Percentiles rank a stretch among this genome's conserved stretches.
Evolutionary conservation across 345 rosid species (phyloP).

Genomic region (Carallia pectinifolia): DNA sequence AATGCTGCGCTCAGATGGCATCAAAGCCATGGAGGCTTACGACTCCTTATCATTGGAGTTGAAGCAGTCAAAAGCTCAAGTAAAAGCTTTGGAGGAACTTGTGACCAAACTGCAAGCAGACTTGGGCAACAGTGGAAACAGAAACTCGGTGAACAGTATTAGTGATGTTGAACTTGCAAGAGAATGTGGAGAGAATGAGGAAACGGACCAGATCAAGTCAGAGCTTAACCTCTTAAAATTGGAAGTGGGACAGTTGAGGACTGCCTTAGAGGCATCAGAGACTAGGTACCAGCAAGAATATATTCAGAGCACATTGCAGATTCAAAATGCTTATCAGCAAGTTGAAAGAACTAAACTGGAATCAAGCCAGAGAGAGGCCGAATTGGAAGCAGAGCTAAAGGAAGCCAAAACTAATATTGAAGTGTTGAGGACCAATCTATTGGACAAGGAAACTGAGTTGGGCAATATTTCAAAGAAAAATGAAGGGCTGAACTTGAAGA

Average conservation of each 20-base stretch:
- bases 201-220: conserved; percentile 42
- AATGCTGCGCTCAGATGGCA: conserved; percentile 54
- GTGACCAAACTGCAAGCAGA: conserved; percentile 54
- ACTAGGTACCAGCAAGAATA: conserved; percentile 83
- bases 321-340: conserved; percentile 78
- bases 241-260: conserved; percentile 64
- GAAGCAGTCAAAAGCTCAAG: conserved; percentile 61
- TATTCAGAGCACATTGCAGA: conserved; percentile 80
- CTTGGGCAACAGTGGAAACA: conserved; percentile 36
- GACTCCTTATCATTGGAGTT: conserved; percentile 53
- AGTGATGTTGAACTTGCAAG: conserved; percentile 25
- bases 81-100: conserved; percentile 59
- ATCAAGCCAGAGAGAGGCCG: conserved; percentile 51
- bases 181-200: conserved; percentile 33
- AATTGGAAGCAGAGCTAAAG: conserved; percentile 53
- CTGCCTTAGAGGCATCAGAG: conserved; percentile 72
- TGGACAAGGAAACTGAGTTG: conserved; percentile 83
- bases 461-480: conserved; percentile 73
- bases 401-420: conserved; percentile 42
- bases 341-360: conserved; percentile 54
- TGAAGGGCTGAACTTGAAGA: conserved; percentile 48
- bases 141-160: conserved; percentile 15
- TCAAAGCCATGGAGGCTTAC: conserved; percentile 61
- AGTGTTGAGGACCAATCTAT: conserved; percentile 65
- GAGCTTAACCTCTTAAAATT: conserved; percentile 52